A percentile compares a stretch with the other conserved stretches of the same genome.
These are phyloP conservation scores for Neofusicoccum ribis DNA, from an alignment of 2,329 filamentous ascomycete species.

Conservation along the genomic window DNA sequence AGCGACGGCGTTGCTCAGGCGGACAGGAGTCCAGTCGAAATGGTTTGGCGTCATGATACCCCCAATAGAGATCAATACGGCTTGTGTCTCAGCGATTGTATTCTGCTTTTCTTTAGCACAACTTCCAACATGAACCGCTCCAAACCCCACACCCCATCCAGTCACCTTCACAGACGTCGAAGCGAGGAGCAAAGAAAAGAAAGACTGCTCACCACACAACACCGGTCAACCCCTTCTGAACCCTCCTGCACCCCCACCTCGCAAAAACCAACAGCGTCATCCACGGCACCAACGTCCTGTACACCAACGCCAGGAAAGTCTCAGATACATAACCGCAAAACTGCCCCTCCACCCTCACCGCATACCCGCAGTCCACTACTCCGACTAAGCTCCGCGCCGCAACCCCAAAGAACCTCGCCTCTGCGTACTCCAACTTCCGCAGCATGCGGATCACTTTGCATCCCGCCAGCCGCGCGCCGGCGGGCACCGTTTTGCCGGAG, in stretches of 20 bases:
- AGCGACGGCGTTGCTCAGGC: neutral
- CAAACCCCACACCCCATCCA: neutral
- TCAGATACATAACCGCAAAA: too few species aligned
- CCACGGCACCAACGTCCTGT: too few species aligned
- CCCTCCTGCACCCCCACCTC: neutral
- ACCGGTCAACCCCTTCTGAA: neutral
- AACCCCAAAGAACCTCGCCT: too few species aligned
- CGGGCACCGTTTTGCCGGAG: too few species aligned
- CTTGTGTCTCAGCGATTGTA: neutral
- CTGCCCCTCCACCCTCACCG: too few species aligned
- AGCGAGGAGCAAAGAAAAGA: neutral
- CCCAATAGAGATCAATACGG: neutral
- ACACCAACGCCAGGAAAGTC: too few species aligned
- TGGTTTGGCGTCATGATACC: conserved; percentile 1
- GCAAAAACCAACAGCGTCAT: neutral
- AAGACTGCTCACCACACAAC: neutral
- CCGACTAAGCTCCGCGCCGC: too few species aligned
- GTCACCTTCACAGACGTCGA: neutral
- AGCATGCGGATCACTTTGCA: too few species aligned
- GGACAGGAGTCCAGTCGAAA: neutral
- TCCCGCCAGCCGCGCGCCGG: too few species aligned
- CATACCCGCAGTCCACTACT: too few species aligned
- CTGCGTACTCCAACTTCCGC: too few species aligned
- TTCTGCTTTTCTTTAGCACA: neutral
- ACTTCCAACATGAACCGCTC: neutral